These are phyloP conservation scores for Colletotrichum navitas DNA, from an alignment of 2,329 filamentous ascomycete genomes.

Conservation along the genomic window DNA sequence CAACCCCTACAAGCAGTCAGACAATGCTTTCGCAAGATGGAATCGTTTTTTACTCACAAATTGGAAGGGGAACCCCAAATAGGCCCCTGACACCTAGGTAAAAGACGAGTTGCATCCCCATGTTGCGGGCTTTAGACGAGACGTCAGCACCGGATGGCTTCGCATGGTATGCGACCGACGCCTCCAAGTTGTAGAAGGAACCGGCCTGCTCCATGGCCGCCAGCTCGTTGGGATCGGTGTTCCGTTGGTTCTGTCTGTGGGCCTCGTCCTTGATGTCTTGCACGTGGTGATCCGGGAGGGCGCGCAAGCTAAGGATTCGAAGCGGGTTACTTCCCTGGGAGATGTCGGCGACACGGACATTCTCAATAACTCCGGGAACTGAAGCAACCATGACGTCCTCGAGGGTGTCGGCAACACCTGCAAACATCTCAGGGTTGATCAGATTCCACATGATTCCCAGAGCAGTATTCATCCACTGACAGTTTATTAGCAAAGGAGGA, in stretches of 20 bases:
- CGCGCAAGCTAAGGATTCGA: conserved; percentile 86
- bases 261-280: conserved; percentile 79
- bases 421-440: conserved; percentile 95
- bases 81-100: conserved; percentile 91
- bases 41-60: conserved; percentile 63
- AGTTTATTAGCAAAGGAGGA: conserved; percentile 46
- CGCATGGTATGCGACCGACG: conserved; percentile 84
- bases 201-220: conserved; percentile 92
- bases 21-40: conserved; percentile 61
- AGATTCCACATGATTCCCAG: conserved; percentile 88
- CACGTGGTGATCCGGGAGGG: conserved; percentile 86
- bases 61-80: conserved; percentile 88
- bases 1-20: conserved; percentile 70
- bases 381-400: conserved; percentile 96
- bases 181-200: conserved; percentile 86
- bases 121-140: conserved; percentile 84
- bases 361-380: conserved; percentile 90
- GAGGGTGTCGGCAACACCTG: conserved; percentile 86
- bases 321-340: conserved; percentile 93
- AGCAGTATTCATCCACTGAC: conserved; percentile 90
- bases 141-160: conserved; percentile 77
- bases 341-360: conserved; percentile 94
- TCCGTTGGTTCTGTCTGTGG: conserved; percentile 65
- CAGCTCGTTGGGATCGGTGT: conserved; percentile 85
- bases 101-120: conserved; percentile 80